Conservation (phyloP, 768 basidiomycete species). For the Vararia minispora region DNA sequence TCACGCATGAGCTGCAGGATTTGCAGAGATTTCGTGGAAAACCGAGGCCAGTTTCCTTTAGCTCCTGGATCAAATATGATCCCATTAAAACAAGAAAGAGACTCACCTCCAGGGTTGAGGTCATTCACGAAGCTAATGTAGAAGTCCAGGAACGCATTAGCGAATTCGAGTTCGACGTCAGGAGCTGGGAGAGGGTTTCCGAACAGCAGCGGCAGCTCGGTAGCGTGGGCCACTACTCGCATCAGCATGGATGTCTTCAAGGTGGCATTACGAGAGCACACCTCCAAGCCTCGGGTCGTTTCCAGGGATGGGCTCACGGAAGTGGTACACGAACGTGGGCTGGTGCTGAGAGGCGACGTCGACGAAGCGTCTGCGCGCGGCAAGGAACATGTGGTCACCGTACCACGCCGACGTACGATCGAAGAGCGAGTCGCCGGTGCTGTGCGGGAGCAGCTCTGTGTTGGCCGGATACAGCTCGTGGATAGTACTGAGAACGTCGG, state of each 20-base stretch:
- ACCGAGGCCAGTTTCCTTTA: slow-evolving; percentile 35
- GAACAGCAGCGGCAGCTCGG: slow-evolving; percentile 34
- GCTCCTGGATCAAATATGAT: neutral
- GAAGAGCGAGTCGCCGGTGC: slow-evolving; percentile 44
- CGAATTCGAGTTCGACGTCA: slow-evolving; percentile 29
- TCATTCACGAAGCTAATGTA: slow-evolving; percentile 45
- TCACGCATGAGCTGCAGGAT: slow-evolving; percentile 36
- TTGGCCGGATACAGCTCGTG: slow-evolving; percentile 33
- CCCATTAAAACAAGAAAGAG: neutral
- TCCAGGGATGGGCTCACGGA: slow-evolving; percentile 43
- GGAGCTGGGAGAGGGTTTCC: slow-evolving; percentile 37
- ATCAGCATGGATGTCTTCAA: neutral
- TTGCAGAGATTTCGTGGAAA: slow-evolving; percentile 19
- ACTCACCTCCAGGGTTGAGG: slow-evolving; percentile 39
- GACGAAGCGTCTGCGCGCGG: slow-evolving; percentile 35
- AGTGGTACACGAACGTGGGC: slow-evolving; percentile 40
- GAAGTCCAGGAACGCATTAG: slow-evolving; percentile 33
- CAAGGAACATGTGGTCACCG: slow-evolving; percentile 40
- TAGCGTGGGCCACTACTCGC: slow-evolving; percentile 31
- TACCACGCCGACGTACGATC: slow-evolving; percentile 44
- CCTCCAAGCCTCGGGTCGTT: slow-evolving; percentile 35
- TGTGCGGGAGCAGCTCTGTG: slow-evolving; percentile 32
- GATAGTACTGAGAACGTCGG: slow-evolving; percentile 26
- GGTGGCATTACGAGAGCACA: slow-evolving; percentile 13
- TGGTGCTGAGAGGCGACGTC: slow-evolving; percentile 32